These are phyloP conservation scores for Fusarium lateritium DNA, from an alignment of 2,329 filamentous ascomycete genomes.

Conservation along the genomic window DNA sequence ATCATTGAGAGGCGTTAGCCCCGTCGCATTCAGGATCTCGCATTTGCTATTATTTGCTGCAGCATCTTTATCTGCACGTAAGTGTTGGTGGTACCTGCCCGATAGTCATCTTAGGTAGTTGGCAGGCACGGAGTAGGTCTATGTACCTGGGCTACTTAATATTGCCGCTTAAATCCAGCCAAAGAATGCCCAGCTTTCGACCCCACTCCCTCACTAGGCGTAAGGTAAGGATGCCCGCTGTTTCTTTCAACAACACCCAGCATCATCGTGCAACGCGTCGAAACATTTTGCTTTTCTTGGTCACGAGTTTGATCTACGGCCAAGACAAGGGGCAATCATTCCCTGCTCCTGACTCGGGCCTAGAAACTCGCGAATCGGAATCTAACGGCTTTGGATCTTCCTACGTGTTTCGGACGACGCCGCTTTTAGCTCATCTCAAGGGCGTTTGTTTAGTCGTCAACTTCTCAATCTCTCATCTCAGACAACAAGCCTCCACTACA, in stretches of 20 bases:
- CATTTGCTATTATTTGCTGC: not conserved
- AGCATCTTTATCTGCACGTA: slow-evolving; percentile 13
- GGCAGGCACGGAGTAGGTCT: not conserved
- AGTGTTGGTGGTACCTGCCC: slow-evolving; percentile 6
- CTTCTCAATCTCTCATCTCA: slow-evolving; percentile 18
- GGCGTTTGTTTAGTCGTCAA: slow-evolving; percentile 16
- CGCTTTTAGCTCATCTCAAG: slow-evolving; percentile 17
- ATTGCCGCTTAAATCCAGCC: not conserved
- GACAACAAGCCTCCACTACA: slow-evolving; percentile 15
- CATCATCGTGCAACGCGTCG: slow-evolving; percentile 36
- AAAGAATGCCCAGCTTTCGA: slow-evolving; percentile 1
- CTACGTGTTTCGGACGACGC: slow-evolving; percentile 20
- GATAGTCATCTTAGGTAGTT: slow-evolving; percentile 1
- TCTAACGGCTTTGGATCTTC: slow-evolving; percentile 4
- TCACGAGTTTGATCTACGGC: not conserved
- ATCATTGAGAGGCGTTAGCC: not conserved
- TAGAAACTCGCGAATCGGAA: slow-evolving; percentile 7
- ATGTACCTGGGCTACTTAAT: not conserved
- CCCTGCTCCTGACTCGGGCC: slow-evolving; percentile 1
- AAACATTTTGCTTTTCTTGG: slow-evolving; percentile 18
- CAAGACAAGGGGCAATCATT: not conserved
- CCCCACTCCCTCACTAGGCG: slow-evolving; percentile 18
- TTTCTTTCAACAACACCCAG: slow-evolving; percentile 32
- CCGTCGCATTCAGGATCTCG: not conserved
- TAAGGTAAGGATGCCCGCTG: slow-evolving; percentile 5